A percentile compares a stretch with the other conserved stretches of the same genome.
Evolutionary conservation across 495 filamentous ascomycete species (phyloP).

Genomic region (Astrothelium macrocarpum): DNA sequence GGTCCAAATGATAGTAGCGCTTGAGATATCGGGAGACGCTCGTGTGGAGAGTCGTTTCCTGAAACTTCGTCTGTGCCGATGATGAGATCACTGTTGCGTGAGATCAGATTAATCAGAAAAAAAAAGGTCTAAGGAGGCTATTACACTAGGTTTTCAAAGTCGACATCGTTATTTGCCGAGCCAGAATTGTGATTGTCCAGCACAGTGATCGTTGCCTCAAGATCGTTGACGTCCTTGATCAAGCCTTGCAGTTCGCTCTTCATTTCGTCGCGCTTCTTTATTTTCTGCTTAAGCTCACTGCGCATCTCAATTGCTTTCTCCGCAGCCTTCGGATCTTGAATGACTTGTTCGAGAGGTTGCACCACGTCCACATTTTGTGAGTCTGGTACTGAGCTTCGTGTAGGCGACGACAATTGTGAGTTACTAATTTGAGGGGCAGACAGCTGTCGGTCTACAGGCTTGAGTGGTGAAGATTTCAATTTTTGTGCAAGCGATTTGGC

Average conservation of each 20-base stretch:
- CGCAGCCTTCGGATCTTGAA: not conserved
- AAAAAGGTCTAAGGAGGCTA: not conserved
- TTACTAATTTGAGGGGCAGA: not conserved
- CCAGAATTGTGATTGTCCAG: not conserved
- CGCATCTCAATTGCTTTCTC: not conserved
- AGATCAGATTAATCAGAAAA: not conserved
- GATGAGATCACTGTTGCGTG: not conserved
- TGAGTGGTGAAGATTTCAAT: conserved; percentile 12
- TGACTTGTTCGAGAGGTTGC: not conserved
- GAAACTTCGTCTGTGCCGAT: not conserved
- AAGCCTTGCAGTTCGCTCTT: not conserved
- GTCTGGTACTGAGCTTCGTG: conserved; percentile 8
- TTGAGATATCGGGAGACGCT: conserved; percentile 14
- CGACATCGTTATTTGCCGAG: not conserved
- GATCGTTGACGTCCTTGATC: not conserved
- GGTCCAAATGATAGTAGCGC: conserved; percentile 23
- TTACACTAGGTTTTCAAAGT: not conserved
- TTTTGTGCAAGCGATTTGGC: conserved; percentile 10
- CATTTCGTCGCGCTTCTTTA: not conserved
- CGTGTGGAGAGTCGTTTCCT: not conserved
- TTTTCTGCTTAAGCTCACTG: not conserved
- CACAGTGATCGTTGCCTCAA: not conserved
- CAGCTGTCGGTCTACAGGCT: not conserved
- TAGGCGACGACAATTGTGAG: not conserved
- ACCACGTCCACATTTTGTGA: conserved; percentile 12